Conservation (phyloP, 2,329 filamentous ascomycete species). For the Fusarium subglutinans region DNA sequence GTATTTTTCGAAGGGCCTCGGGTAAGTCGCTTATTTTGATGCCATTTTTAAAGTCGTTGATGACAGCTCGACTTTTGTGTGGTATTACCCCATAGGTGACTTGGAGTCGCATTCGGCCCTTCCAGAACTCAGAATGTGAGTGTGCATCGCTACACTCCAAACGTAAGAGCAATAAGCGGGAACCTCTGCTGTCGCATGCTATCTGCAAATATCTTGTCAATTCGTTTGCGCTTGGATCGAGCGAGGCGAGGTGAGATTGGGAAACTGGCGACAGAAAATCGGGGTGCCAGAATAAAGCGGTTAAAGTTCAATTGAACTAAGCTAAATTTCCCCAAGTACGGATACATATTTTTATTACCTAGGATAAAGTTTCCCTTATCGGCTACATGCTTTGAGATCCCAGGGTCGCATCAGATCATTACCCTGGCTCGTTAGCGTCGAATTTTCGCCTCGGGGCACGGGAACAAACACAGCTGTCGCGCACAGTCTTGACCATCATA, state of each 20-base stretch:
- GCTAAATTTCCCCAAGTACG: background rate
- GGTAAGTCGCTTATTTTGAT: conserved; percentile 4
- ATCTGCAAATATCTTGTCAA: background rate
- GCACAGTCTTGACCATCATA: background rate
- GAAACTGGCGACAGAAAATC: too few species aligned
- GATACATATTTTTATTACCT: background rate
- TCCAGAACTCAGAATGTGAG: background rate
- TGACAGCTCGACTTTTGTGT: background rate
- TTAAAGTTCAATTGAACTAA: rapidly evolving
- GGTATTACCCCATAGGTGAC: background rate
- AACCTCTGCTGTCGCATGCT: background rate
- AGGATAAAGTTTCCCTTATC: background rate
- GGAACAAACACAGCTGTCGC: background rate
- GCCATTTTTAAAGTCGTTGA: background rate
- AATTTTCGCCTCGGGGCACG: background rate
- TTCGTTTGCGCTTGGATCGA: too few species aligned
- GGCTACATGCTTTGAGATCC: background rate
- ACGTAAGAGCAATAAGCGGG: background rate
- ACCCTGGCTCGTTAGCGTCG: background rate
- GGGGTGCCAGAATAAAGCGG: background rate
- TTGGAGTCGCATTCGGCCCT: conserved; percentile 14
- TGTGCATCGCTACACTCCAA: background rate
- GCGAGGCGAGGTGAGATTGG: background rate
- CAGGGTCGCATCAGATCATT: background rate
- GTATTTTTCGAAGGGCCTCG: conserved; percentile 2